Conservation (phyloP, 1,139 yeast species). For the Lodderomyces theae region DNA sequence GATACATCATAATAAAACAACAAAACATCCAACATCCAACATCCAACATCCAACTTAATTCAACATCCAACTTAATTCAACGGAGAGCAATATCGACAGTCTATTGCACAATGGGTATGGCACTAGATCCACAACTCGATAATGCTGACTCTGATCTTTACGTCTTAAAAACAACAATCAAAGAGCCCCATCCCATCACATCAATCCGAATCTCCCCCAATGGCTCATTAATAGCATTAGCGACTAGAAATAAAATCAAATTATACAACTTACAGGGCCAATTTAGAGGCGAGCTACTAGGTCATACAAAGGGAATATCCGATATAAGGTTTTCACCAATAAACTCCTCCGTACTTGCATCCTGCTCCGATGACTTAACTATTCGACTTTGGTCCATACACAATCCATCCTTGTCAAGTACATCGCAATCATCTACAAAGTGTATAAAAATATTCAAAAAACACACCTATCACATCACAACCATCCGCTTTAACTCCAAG, state of each 20-base stretch:
- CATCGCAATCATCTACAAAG: conserved; percentile 32
- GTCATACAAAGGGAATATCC: conserved; percentile 70
- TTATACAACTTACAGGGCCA: conserved; percentile 22
- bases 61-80: no score
- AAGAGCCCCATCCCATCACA: conserved; percentile 7
- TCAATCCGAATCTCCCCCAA: conserved; percentile 54
- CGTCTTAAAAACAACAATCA: not conserved
- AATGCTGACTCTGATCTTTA: not conserved
- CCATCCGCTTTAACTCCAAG: conserved; percentile 65
- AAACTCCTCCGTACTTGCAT: conserved; percentile 69
- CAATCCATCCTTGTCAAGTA: conserved; percentile 17
- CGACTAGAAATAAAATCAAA: conserved; percentile 33
- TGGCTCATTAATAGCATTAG: conserved; percentile 59
- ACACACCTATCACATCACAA: conserved; percentile 83
- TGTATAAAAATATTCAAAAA: conserved; percentile 64
- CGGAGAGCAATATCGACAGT: no score
- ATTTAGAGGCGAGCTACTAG: conserved; percentile 41
- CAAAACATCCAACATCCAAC: no score
- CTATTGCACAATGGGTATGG: no score
- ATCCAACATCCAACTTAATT: no score
- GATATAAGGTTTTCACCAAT: conserved; percentile 72
- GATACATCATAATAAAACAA: no score
- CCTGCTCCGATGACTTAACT: conserved; percentile 85
- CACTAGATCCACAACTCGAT: not conserved
- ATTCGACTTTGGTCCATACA: conserved; percentile 67